Evolutionary conservation across 331 rosid species (phyloP).

Genomic region (Acacia concinna): DNA sequence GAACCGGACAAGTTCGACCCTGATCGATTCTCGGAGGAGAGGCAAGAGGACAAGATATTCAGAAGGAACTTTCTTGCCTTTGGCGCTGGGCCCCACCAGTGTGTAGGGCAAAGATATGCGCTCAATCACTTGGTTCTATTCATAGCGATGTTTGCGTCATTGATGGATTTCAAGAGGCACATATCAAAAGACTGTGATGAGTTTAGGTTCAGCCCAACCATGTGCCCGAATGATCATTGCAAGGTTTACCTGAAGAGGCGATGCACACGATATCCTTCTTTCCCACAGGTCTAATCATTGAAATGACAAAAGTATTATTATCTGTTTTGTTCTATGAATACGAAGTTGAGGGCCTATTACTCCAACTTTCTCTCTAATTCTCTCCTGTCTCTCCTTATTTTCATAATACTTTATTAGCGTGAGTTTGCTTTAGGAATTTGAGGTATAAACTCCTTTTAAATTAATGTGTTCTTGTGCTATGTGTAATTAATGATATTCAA

Average conservation of each 20-base stretch:
- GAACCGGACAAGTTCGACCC: conserved; percentile 89
- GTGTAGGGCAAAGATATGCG: conserved; percentile 90
- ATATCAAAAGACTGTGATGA: conserved; percentile 85
- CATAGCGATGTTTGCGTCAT: conserved; percentile 73
- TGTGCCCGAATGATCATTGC: conserved; percentile 91
- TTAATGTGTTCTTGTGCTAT: too few relatives aligned
- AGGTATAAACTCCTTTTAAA: too few relatives aligned
- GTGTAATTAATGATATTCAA: too few relatives aligned
- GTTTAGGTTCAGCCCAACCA: conserved; percentile 64
- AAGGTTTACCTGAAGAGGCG: conserved; percentile 54
- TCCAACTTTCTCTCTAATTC: too few relatives aligned
- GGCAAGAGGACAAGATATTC: conserved; percentile 71
- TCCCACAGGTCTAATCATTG: background rate
- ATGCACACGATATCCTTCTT: conserved; percentile 49
- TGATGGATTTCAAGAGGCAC: conserved; percentile 76
- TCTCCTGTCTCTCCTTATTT: too few relatives aligned
- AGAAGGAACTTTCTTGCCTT: conserved; percentile 72
- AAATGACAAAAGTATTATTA: conserved; percentile 21
- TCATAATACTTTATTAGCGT: too few relatives aligned
- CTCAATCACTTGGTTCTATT: conserved; percentile 77
- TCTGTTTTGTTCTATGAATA: background rate
- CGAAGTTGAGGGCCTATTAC: too few relatives aligned
- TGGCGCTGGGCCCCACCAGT: conserved; percentile 94
- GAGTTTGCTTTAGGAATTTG: too few relatives aligned
- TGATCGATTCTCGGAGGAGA: conserved; percentile 65